Evolutionary conservation across 441 rosid species (phyloP), one percentile per base, ranked within the genome.

Genomic region (Corymbia calophylla): DNA sequence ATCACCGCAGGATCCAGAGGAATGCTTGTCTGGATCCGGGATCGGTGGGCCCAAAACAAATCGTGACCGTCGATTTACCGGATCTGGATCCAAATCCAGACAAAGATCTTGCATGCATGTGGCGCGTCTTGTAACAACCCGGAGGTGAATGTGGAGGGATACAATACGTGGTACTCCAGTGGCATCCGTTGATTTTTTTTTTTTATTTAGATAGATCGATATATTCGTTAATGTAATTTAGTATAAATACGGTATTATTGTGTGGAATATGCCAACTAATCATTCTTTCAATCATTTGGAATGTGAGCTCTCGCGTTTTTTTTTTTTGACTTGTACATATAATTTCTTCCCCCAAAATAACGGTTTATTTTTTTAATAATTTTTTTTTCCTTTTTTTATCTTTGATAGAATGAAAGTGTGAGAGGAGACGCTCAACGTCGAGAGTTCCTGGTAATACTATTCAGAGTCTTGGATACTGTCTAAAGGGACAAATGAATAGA

Each of bases 401-500:
- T 64, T n/a, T 62, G 70, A 64, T 29, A 14, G 19, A 64, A 14
- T 5, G 5, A 62, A 14, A 64, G 32, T 32, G 35, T 3, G 35
- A 64, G 70, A n/a, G 0, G 32, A 64, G 32, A 62, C n/a, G 25
- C n/a, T 12, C 32, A 62, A 62, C 18, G 4, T n/a, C n/a, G 14
- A 6, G 62, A n/a, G 5, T 29, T 62, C 68, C 3, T 4, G 2
- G 5, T 8, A 62, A 29, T 13, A 14, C 17, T 3, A 7, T n/a
- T 56, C 9, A 0, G 0, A 23, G 12, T 58, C 0, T 58, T 58
- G 0, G 0, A 58, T 58, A 25, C 2, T 1, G 0, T 60, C 3
- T 0, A 25, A 60, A 60, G 0, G 0, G 15, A 3, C 16, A 60
- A 60, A 5, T 10, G 16, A 60, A n/a, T n/a, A n/a, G n/a, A n/a